These are phyloP conservation scores for Lenwebbia sp. DNA, from an alignment of 345 rosid genomes.

Conservation along the genomic window DNA sequence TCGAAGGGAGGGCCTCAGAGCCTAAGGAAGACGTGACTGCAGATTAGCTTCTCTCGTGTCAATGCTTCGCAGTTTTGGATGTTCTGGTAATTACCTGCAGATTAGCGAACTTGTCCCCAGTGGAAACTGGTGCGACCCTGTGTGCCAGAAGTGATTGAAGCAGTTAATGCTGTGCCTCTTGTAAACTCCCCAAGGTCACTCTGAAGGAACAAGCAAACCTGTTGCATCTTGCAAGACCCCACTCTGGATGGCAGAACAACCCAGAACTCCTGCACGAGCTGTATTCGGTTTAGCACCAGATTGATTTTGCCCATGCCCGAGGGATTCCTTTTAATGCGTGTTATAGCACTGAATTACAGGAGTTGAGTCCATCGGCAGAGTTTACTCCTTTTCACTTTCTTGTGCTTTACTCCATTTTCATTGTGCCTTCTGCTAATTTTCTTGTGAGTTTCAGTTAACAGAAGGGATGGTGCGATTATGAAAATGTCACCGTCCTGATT, in stretches of 20 bases:
- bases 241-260: background rate
- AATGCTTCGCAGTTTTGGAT: background rate
- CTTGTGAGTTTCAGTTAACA: background rate
- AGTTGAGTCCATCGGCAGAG: background rate
- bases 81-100: background rate
- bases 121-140: background rate
- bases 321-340: background rate
- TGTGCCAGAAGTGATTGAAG: background rate
- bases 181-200: background rate
- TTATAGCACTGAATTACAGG: background rate
- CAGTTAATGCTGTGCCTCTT: background rate
- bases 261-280: background rate
- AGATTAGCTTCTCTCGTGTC: background rate
- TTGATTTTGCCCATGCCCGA: background rate
- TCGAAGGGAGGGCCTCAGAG: background rate
- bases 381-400: background rate
- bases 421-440: background rate
- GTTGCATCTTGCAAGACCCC: background rate
- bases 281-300: background rate
- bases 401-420: background rate
- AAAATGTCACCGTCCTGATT: background rate
- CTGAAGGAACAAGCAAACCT: background rate
- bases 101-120: background rate
- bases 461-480: background rate
- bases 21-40: background rate